Conservation (phyloP, 2,329 filamentous ascomycete species). For the Colletotrichum sp. region DNA sequence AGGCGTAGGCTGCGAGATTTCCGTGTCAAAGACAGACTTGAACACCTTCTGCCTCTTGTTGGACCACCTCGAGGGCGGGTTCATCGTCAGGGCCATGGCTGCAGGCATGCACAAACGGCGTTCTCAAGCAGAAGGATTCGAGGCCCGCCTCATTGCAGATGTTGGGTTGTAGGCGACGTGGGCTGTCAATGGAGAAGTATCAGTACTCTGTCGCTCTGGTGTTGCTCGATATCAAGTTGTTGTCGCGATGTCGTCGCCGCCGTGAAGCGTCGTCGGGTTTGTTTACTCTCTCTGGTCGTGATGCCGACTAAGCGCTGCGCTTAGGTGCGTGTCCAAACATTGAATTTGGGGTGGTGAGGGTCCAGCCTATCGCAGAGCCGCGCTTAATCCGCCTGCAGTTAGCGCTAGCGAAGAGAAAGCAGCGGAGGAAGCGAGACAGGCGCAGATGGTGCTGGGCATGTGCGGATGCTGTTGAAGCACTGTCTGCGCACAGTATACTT, state of each 20-base stretch:
- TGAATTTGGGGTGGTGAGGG: background rate
- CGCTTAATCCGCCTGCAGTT: constrained; percentile 12
- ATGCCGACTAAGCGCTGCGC: constrained; percentile 20
- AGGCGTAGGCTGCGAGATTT: constrained; percentile 55
- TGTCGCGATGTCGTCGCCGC: background rate
- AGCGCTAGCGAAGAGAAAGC: background rate
- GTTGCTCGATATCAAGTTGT: background rate
- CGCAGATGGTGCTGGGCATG: background rate
- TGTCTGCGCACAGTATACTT: background rate
- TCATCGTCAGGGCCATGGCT: constrained; percentile 10
- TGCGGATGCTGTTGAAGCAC: background rate
- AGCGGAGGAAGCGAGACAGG: constrained; percentile 8
- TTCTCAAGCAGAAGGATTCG: constrained; percentile 13
- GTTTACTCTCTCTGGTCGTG: constrained; percentile 20
- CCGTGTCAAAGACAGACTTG: constrained; percentile 60
- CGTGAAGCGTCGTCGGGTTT: background rate
- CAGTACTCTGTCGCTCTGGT: background rate
- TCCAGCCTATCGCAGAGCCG: constrained; percentile 13
- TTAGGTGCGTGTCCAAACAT: constrained; percentile 10
- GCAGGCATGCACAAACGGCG: background rate
- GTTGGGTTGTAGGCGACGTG: background rate
- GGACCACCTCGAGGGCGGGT: constrained; percentile 14
- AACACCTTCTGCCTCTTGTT: constrained; percentile 51
- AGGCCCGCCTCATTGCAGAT: constrained; percentile 7
- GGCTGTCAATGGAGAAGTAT: background rate